These are phyloP conservation scores for Neoarthrinium moseri DNA, from an alignment of 2,329 filamentous ascomycete genomes.

Conservation along the genomic window DNA sequence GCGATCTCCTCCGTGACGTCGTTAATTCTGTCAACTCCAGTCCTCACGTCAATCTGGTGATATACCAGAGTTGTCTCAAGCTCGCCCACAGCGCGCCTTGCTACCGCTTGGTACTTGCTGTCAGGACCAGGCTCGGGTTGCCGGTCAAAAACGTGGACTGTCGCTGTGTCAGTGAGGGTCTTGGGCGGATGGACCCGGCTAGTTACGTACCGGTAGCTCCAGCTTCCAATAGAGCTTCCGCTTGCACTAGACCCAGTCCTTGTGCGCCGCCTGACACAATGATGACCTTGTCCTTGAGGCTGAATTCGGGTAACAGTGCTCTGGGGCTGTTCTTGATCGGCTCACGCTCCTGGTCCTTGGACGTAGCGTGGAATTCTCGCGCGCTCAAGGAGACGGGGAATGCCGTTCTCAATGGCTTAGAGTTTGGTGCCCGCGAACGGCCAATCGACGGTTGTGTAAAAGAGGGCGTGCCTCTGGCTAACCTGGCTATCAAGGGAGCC, in stretches of 20 bases:
- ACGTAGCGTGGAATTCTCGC: neutral
- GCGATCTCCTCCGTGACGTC: constrained; percentile 68
- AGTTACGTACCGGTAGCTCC: constrained; percentile 64
- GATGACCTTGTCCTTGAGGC: constrained; percentile 70
- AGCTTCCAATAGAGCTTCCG: constrained; percentile 76
- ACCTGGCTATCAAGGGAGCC: too few species aligned
- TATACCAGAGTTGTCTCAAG: constrained; percentile 71
- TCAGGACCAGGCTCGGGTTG: constrained; percentile 51
- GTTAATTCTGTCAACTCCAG: constrained; percentile 65
- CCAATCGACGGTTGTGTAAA: too few species aligned
- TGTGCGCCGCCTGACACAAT: constrained; percentile 75
- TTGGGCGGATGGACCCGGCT: neutral
- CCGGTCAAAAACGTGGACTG: constrained; percentile 66
- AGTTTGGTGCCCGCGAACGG: neutral
- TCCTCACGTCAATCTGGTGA: constrained; percentile 74
- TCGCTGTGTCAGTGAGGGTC: too few species aligned
- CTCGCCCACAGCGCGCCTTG: constrained; percentile 60
- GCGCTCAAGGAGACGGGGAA: too few species aligned
- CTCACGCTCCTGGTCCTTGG: neutral
- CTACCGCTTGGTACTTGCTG: constrained; percentile 64
- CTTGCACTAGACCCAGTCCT: constrained; percentile 75
- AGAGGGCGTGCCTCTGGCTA: too few species aligned
- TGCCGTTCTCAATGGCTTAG: too few species aligned
- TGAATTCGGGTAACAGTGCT: constrained; percentile 66
- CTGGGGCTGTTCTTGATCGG: constrained; percentile 9